These are phyloP conservation scores for Fusarium devonianum DNA, from an alignment of 2,329 filamentous ascomycete genomes.

Conservation along the genomic window DNA sequence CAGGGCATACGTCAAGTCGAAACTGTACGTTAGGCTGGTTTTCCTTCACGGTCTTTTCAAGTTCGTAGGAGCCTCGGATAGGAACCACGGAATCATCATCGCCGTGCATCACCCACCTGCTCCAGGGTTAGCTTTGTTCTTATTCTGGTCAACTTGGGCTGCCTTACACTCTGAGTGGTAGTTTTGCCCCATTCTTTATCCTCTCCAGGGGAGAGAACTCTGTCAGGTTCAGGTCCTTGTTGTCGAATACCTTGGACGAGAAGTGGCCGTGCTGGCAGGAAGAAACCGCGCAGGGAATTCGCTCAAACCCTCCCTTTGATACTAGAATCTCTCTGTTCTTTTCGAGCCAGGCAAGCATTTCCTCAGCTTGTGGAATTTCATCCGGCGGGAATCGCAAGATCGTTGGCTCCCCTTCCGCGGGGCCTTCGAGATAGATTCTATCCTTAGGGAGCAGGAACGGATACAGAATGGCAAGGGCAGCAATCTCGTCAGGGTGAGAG, in stretches of 20 bases:
- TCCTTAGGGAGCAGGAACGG: constrained; percentile 36
- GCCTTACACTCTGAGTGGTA: constrained; percentile 29
- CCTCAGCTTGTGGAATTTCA: constrained; percentile 22
- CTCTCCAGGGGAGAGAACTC: constrained; percentile 28
- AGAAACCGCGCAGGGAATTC: constrained; percentile 13
- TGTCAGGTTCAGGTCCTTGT: neutral
- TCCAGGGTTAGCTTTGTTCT: neutral
- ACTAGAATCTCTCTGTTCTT: neutral
- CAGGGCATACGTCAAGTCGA: constrained; percentile 25
- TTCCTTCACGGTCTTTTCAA: constrained; percentile 12
- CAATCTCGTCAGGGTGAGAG: constrained; percentile 33
- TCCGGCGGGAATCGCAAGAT: constrained; percentile 10
- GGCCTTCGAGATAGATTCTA: constrained; percentile 16
- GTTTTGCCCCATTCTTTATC: constrained; percentile 14
- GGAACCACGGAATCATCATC: constrained; percentile 25
- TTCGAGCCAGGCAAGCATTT: constrained; percentile 29
- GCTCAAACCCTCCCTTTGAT: constrained; percentile 22
- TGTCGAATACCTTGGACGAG: constrained; percentile 23
- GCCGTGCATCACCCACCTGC: constrained; percentile 36
- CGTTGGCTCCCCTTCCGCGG: constrained; percentile 10
- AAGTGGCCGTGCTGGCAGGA: constrained; percentile 25
- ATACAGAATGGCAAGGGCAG: constrained; percentile 26
- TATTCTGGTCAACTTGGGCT: rapidly evolving
- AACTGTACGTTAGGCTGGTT: constrained; percentile 12
- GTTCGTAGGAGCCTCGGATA: constrained; percentile 7